Conservation (phyloP, 73 alveolate species). For the Tetrahymena borealis region DNA sequence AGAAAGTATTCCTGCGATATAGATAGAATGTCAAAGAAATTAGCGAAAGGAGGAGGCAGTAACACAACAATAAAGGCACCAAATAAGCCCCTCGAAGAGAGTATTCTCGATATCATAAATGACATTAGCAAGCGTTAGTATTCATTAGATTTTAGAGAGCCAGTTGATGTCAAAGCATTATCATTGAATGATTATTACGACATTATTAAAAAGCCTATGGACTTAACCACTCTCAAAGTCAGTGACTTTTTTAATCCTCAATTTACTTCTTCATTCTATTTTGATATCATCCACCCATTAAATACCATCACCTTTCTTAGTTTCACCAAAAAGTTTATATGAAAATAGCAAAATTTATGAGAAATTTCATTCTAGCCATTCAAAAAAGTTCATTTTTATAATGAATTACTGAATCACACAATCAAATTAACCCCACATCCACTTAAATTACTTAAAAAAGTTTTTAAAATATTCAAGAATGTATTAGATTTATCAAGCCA, state of each 20-base stretch:
- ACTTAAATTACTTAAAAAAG: no score
- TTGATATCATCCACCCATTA: background rate
- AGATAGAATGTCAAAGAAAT: background rate
- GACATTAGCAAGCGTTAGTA: slow-evolving; percentile 1
- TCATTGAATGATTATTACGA: slow-evolving; percentile 47
- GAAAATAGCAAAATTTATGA: no score
- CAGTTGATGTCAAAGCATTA: slow-evolving; percentile 46
- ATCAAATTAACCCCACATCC: no score
- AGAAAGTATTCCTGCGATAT: background rate
- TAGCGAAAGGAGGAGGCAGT: background rate
- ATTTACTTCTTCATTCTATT: background rate
- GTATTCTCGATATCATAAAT: background rate
- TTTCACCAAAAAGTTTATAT: no score
- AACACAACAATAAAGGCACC: background rate
- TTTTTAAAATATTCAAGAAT: no score
- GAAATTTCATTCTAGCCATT: no score
- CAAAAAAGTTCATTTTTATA: no score
- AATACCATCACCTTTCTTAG: no score
- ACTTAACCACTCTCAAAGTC: slow-evolving; percentile 44
- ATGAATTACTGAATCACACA: no score
- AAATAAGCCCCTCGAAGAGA: background rate
- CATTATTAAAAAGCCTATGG: slow-evolving; percentile 62
- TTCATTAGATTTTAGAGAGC: slow-evolving; percentile 39
- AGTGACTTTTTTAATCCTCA: background rate
- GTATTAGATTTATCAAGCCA: no score